These are phyloP conservation scores for Talaromyces verruculosus DNA, from an alignment of 2,329 filamentous ascomycete species.

Conservation along the genomic window DNA sequence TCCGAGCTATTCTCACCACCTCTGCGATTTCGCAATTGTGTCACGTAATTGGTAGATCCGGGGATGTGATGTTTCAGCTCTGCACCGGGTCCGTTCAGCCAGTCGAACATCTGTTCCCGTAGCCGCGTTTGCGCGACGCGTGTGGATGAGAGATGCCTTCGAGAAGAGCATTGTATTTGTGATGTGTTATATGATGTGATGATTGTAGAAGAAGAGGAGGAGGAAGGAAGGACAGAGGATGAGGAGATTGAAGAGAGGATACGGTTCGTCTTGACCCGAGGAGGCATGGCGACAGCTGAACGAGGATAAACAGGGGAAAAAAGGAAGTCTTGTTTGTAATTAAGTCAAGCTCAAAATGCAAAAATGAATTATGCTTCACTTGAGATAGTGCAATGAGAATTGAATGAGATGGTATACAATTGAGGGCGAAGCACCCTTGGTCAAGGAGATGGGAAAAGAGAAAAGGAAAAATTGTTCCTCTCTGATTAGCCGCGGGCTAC, in stretches of 20 bases:
- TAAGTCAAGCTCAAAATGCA: not conserved
- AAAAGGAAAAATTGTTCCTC: constrained; percentile 21
- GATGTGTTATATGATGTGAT: constrained; percentile 22
- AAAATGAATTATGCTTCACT: not conserved
- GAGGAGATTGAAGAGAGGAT: constrained; percentile 31
- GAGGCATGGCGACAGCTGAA: constrained; percentile 35
- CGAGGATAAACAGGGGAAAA: not conserved
- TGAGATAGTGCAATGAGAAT: not conserved
- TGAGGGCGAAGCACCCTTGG: constrained; percentile 23
- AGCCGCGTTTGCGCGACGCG: constrained; percentile 47
- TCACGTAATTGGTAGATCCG: constrained; percentile 36
- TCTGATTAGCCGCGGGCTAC: not conserved
- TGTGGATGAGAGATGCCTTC: constrained; percentile 38
- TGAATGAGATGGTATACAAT: not conserved
- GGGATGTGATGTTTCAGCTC: constrained; percentile 34
- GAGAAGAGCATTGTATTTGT: constrained; percentile 24
- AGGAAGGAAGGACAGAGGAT: constrained; percentile 27
- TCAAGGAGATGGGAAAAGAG: constrained; percentile 9
- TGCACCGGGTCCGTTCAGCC: constrained; percentile 51
- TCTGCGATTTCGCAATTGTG: constrained; percentile 23
- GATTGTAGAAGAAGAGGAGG: constrained; percentile 29
- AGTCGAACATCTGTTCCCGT: constrained; percentile 58
- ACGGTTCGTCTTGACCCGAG: constrained; percentile 38
- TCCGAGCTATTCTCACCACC: constrained; percentile 5
- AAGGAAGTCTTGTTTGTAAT: not conserved